phyloP scores from a whole-genome alignment of 2,329 filamentous ascomycete genomes.

The Camillea tinctor region DNA sequence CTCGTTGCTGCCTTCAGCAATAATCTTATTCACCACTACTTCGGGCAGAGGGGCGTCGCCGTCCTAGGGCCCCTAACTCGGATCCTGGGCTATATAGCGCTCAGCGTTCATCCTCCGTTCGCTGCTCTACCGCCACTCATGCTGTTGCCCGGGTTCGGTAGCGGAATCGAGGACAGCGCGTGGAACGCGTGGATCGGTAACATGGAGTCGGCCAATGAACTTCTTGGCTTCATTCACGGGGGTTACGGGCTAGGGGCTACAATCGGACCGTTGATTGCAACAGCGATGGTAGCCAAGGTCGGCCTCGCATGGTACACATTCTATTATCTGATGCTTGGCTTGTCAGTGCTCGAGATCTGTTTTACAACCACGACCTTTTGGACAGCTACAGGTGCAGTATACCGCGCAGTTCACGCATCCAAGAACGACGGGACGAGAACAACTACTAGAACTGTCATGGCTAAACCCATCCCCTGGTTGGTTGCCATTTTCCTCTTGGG shows the following conservation, averaged over 20 bases:
- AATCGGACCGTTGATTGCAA: conserved; percentile 67
- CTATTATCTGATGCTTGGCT: conserved; percentile 71
- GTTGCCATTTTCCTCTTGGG: conserved; percentile 70
- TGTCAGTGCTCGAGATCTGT: conserved; percentile 55
- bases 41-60: conserved; percentile 71
- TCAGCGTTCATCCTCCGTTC: conserved; percentile 68
- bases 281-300: conserved; percentile 66
- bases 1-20: conserved; percentile 62
- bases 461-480: conserved; percentile 65
- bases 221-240: conserved; percentile 71
- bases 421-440: conserved; percentile 38
- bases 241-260: conserved; percentile 72
- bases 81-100: conserved; percentile 62
- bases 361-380: conserved; percentile 60
- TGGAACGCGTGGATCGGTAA: conserved; percentile 66
- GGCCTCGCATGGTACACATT: conserved; percentile 67
- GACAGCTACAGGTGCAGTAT: conserved; percentile 56
- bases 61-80: conserved; percentile 63
- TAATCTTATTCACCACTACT: conserved; percentile 60
- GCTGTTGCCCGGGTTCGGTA: conserved; percentile 11
- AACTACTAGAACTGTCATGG: conserved; percentile 46
- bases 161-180: conserved; percentile 47
- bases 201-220: conserved; percentile 70
- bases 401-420: conserved; percentile 42
- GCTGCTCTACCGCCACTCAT: conserved; percentile 51